These are phyloP conservation scores for Fusarium proliferatum DNA, from an alignment of 2,329 filamentous ascomycete genomes.

Conservation along the genomic window DNA sequence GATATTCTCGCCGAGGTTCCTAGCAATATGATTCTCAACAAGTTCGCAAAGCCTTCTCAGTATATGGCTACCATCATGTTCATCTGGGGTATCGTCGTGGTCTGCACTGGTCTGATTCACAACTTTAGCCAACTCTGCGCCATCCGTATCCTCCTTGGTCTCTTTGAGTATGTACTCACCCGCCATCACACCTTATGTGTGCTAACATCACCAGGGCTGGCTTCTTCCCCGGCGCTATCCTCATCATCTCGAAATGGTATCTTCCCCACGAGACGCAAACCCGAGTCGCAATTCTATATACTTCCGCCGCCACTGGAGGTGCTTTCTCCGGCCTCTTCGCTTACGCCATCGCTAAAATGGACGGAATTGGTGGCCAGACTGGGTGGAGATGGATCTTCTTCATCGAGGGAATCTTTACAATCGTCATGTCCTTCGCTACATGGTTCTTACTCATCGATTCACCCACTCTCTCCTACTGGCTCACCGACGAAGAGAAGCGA, in stretches of 20 bases:
- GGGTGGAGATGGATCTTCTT: constrained; percentile 46
- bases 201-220: constrained; percentile 33
- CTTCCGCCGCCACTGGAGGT: constrained; percentile 38
- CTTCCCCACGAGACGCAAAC: constrained; percentile 44
- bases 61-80: constrained; percentile 33
- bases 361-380: constrained; percentile 18
- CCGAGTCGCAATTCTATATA: constrained; percentile 47
- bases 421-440: constrained; percentile 54
- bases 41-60: constrained; percentile 27
- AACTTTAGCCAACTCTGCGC: constrained; percentile 27
- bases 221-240: constrained; percentile 47
- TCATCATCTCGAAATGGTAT: constrained; percentile 48
- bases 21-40: constrained; percentile 35
- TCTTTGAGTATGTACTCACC: constrained; percentile 3
- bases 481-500: constrained; percentile 34
- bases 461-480: constrained; percentile 27
- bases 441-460: constrained; percentile 58
- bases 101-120: constrained; percentile 20
- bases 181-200: fast-evolving
- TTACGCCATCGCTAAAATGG: constrained; percentile 36
- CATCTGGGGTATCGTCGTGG: constrained; percentile 29
- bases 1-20: constrained; percentile 30
- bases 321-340: constrained; percentile 43
- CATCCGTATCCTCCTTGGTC: constrained; percentile 24
- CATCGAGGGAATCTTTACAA: constrained; percentile 44